phyloP scores from a whole-genome alignment of 768 basidiomycete species.

The Sistotremastrum niveocremeum region DNA sequence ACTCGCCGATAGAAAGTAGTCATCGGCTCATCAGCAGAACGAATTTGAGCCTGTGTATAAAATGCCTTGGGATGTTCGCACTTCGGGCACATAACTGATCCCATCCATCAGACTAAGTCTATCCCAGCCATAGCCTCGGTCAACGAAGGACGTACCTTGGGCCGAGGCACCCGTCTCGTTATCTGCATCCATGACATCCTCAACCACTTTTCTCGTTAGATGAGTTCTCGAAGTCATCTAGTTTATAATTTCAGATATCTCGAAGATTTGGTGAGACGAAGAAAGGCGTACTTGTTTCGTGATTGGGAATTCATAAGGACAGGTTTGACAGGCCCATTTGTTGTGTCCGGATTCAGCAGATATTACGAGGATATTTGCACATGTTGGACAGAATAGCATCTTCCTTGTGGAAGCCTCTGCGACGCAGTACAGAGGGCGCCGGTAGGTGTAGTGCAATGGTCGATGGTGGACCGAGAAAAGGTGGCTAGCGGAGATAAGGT shows the following conservation, averaged over 20 bases:
- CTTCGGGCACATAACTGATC: slow-evolving; percentile 44
- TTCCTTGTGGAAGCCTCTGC: background rate
- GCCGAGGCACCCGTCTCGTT: slow-evolving; percentile 86
- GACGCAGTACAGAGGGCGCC: background rate
- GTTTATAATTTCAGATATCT: no score
- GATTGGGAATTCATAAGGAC: slow-evolving; percentile 92
- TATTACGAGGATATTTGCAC: slow-evolving; percentile 75
- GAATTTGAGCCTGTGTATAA: slow-evolving; percentile 92
- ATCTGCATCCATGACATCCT: slow-evolving; percentile 91
- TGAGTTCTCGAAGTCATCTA: slow-evolving; percentile 88
- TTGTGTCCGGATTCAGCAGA: slow-evolving; percentile 69
- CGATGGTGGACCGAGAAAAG: no score
- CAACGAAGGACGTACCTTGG: slow-evolving; percentile 34
- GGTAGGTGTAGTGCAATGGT: no score
- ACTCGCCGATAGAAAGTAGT: slow-evolving; percentile 25
- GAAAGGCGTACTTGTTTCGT: slow-evolving; percentile 29
- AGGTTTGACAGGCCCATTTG: slow-evolving; percentile 89
- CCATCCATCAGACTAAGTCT: background rate
- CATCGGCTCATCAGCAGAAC: slow-evolving; percentile 90
- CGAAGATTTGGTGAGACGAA: background rate
- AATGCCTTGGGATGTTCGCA: slow-evolving; percentile 82
- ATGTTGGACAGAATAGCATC: slow-evolving; percentile 96
- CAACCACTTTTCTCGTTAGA: slow-evolving; percentile 79
- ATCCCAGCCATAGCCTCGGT: background rate
- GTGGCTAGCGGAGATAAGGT: slow-evolving; percentile 4